phyloP scores from a whole-genome alignment of 2,329 filamentous ascomycete species.

The Penicillium hesseltinei region DNA sequence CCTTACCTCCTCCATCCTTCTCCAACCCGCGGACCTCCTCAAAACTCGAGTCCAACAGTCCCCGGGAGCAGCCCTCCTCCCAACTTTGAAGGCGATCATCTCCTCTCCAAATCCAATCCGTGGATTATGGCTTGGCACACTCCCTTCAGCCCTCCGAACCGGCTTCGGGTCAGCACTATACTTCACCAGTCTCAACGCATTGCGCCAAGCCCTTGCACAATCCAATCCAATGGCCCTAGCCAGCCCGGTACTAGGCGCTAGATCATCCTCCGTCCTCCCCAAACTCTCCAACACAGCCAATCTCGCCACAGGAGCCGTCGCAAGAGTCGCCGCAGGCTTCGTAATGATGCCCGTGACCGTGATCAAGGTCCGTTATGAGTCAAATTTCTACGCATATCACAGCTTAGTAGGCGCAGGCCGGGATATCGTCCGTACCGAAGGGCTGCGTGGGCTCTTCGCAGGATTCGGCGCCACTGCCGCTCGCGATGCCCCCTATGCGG shows the following conservation, averaged over 20 bases:
- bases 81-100: constrained; percentile 68
- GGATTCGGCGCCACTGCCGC: constrained; percentile 93
- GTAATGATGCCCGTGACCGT: constrained; percentile 94
- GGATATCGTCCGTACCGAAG: constrained; percentile 72
- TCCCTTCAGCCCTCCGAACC: constrained; percentile 89
- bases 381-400: constrained; percentile 76
- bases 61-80: constrained; percentile 63
- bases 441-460: constrained; percentile 81
- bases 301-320: constrained; percentile 76
- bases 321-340: constrained; percentile 82
- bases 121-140: constrained; percentile 85
- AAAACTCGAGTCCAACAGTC: constrained; percentile 96
- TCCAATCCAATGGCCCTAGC: constrained; percentile 41
- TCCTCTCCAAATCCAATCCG: constrained; percentile 64
- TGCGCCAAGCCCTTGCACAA: constrained; percentile 66
- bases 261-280: constrained; percentile 69
- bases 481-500: constrained; percentile 93
- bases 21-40: constrained; percentile 92
- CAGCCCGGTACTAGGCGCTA: constrained; percentile 27
- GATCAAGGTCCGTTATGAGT: constrained; percentile 95
- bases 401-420: constrained; percentile 69
- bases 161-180: constrained; percentile 92
- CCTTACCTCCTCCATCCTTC: constrained; percentile 79
- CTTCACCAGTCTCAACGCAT: constrained; percentile 81
- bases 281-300: constrained; percentile 83